Evolutionary conservation across 2,329 filamentous ascomycete species (phyloP), one percentile per base, ranked within the genome.

Genomic region (Diaporthe humulicola): DNA sequence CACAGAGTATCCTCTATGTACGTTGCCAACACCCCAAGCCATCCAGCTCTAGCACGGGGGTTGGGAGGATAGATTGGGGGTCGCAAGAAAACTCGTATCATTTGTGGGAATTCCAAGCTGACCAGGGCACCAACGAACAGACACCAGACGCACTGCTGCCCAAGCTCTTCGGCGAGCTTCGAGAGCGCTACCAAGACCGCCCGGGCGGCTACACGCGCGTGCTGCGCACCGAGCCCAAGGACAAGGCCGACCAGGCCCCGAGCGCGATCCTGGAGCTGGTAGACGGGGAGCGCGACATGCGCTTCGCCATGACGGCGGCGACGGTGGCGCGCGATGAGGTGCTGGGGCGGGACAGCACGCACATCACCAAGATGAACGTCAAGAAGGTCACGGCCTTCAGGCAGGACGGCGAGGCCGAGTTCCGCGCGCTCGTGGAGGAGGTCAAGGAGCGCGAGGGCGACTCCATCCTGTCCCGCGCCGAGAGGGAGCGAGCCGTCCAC

Each of bases 161-260:
- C 73, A 98, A 98, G 85, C 91, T 99, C 79, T 98, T 98, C 84
- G 94, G 93, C 73, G 90, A 93, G 78, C 91, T 99, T 76, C 90
- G 93, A 79, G 87, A 92, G 82, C 94, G 97, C 79, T 99, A 98
- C 85, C 86, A 89, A 60, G 82, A 88, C 71, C 92, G 97, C 66
- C 94, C 94, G 1, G 97, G 97, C 77, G 97, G 97, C 73, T 99
- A 98, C 88, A 99, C 97, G 25, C 94, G 97, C 57, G 94, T 99
- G 15, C 91, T 98, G 64, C 94, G 95, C 79, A 95, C 97, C 78
- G 96, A 98, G 85, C 94, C 97, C 74, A 90, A 94, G 80, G 95
- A 96, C 84, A 91, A 94, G 80, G 95, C 96, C 83, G 96, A 98
- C 84, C 95, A 98, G 86, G 96, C 94, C 12, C 91, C 93, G 77